Conservation (phyloP, 2,329 filamentous ascomycete genomes). For the Verticillium dahliae region DNA sequence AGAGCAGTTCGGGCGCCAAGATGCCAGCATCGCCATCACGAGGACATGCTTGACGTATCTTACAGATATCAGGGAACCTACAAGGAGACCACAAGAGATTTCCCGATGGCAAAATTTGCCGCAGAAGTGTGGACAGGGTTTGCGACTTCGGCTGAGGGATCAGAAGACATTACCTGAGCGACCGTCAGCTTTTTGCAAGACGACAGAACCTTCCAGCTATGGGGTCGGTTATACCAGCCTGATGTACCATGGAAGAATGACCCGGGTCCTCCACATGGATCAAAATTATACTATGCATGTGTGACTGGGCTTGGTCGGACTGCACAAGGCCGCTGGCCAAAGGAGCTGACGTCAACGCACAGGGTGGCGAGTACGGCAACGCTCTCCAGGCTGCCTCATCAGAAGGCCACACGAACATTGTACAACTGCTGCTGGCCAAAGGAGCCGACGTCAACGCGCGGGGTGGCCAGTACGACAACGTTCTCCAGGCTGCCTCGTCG, state of each 20-base stretch:
- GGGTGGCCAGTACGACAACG: constrained; percentile 7
- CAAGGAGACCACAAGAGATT: constrained; percentile 4
- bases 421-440: constrained; percentile 2
- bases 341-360: neutral
- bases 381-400: constrained; percentile 1
- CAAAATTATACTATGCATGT: constrained; percentile 12
- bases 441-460: constrained; percentile 7
- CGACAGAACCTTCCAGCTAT: constrained; percentile 6
- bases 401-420: neutral
- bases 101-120: constrained; percentile 14
- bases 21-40: constrained; percentile 11
- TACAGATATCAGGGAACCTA: constrained; percentile 6
- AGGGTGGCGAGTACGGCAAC: neutral
- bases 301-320: constrained; percentile 4
- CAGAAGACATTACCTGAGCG: constrained; percentile 2
- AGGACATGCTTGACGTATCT: constrained; percentile 16
- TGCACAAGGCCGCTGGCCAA: neutral
- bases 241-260: neutral
- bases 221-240: constrained; percentile 8
- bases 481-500: constrained; percentile 11
- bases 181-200: constrained; percentile 8
- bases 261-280: constrained; percentile 5
- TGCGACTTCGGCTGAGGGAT: constrained; percentile 6
- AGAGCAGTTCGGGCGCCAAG: constrained; percentile 1
- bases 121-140: constrained; percentile 12